Base-by-base conservation (phyloP, 108 stramenopile species). In the Cyclotella choctawhatcheeana region DNA sequence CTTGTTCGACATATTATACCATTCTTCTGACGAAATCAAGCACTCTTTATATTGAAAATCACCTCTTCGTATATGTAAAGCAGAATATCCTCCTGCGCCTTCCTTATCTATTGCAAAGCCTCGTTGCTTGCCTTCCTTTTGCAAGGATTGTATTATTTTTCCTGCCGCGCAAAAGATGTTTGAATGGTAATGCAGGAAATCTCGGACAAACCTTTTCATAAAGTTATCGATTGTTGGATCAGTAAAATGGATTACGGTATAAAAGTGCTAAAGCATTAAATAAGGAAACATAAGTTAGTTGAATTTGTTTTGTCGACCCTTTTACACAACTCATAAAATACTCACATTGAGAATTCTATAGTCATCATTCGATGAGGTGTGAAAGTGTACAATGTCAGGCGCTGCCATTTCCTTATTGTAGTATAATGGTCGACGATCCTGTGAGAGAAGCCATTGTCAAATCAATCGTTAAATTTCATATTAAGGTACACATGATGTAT, bases 101-200 rank as follows among this genome's bases (percentile, higher is more conserved):
- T 91, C 86, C 43, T 76, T 81, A 43, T 92, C 87, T 18, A 73
- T 34, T 8, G 18, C 53, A 54, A 85, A 83, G 10, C 84, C 82
- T n/a, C 75, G 81, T 44, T 81, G 20, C 25, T 25, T 71, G 0
- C 69, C 90, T 58, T 93, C 88, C 27, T 79, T 50, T 55, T 90
- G 91, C 18, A 97, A 37, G 0, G 83, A 83, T 47, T 83, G 86
- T 33, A 97, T 87, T 58, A 97, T 86, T 66, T 92, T 87, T 26
- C 92, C 96, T 25, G 94, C 96, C 17, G 89, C 88, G 61, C 96
- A 97, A 58, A 85, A 91, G 17, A 97, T 89, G 40, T 84, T 67
- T 69, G 95, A 93, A 43, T 80, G 78, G 81, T 95, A 95, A 62
- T 88, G 88, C 56, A 97, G 75, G 53, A 79, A 89, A 69, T 96